These are phyloP conservation scores for Coemansia linderi DNA, from an alignment of 371 early-diverging fungal genomes.

Conservation along the genomic window DNA sequence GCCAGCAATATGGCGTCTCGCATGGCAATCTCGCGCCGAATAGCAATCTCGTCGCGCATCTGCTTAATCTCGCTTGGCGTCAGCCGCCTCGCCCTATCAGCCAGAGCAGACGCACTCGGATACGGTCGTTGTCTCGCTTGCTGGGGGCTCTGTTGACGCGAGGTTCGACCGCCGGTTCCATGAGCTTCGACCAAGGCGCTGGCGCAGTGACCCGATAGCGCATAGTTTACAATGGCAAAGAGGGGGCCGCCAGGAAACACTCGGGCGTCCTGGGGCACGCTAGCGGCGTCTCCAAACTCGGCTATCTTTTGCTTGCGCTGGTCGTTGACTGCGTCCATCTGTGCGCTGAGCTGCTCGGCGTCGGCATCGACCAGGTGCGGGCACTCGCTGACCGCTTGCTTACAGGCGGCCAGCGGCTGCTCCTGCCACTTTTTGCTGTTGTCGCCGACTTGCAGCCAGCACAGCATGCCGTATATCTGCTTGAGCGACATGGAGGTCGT, in stretches of 20 bases:
- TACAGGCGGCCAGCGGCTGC: slow-evolving; percentile 18
- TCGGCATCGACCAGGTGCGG: slow-evolving; percentile 20
- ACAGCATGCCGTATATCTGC: slow-evolving; percentile 46
- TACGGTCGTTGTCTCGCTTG: background rate
- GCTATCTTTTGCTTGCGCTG: slow-evolving; percentile 11
- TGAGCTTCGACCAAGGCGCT: background rate
- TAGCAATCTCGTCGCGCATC: slow-evolving; percentile 35
- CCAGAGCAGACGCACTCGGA: background rate
- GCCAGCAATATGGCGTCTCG: slow-evolving; percentile 43
- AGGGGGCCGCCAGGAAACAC: slow-evolving; percentile 36
- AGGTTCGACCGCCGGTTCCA: background rate
- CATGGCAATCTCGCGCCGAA: slow-evolving; percentile 29
- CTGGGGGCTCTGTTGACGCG: background rate
- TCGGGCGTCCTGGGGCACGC: slow-evolving; percentile 26
- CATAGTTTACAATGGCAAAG: slow-evolving; percentile 30
- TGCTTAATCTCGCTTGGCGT: slow-evolving; percentile 25
- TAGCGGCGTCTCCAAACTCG: slow-evolving; percentile 1
- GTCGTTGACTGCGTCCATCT: slow-evolving; percentile 15
- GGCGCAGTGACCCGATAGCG: slow-evolving; percentile 14
- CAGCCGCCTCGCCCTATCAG: slow-evolving; percentile 20
- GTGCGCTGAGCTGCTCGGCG: slow-evolving; percentile 3
- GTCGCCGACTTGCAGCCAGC: slow-evolving; percentile 29
- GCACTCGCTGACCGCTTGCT: slow-evolving; percentile 17
- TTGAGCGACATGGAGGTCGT: slow-evolving; percentile 21
- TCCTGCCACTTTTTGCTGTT: slow-evolving; percentile 24